Conservation (phyloP, 2,329 filamentous ascomycete genomes). For the Ascochyta rabiei region DNA sequence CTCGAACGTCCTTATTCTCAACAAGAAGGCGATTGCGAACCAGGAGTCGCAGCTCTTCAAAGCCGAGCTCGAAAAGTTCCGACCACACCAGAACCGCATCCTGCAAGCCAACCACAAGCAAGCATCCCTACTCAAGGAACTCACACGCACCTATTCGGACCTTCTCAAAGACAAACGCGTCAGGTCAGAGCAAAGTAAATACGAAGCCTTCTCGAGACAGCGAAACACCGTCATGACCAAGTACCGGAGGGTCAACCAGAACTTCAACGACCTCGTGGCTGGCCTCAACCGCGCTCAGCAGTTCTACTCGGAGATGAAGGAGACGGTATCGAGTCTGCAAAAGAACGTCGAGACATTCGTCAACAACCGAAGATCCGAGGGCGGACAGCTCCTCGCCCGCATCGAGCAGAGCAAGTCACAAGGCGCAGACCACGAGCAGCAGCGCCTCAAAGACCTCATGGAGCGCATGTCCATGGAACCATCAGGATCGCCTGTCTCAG, state of each 20-base stretch:
- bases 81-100: slow-evolving; percentile 87
- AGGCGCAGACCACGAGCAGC: slow-evolving; percentile 81
- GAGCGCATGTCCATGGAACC: slow-evolving; percentile 88
- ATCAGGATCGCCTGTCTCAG: slow-evolving; percentile 43
- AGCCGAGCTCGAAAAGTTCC: slow-evolving; percentile 95
- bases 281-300: slow-evolving; percentile 86
- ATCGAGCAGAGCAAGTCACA: slow-evolving; percentile 81
- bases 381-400: slow-evolving; percentile 83
- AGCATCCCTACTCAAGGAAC: slow-evolving; percentile 89
- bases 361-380: slow-evolving; percentile 89
- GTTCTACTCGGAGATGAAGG: slow-evolving; percentile 95
- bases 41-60: slow-evolving; percentile 94
- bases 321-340: slow-evolving; percentile 87
- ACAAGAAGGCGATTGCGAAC: slow-evolving; percentile 94
- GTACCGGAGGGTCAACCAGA: slow-evolving; percentile 91
- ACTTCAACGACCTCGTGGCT: slow-evolving; percentile 86
- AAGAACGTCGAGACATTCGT: slow-evolving; percentile 98
- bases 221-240: slow-evolving; percentile 79
- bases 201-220: slow-evolving; percentile 85
- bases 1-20: slow-evolving; percentile 93
- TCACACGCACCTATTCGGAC: slow-evolving; percentile 84
- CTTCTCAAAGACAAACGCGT: slow-evolving; percentile 94
- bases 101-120: slow-evolving; percentile 96
- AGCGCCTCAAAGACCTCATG: slow-evolving; percentile 87
- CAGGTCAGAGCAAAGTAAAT: slow-evolving; percentile 91